These are phyloP conservation scores for Cenchrus fungigraminus DNA, from an alignment of 176 grass and related monocot species.

Conservation along the genomic window DNA sequence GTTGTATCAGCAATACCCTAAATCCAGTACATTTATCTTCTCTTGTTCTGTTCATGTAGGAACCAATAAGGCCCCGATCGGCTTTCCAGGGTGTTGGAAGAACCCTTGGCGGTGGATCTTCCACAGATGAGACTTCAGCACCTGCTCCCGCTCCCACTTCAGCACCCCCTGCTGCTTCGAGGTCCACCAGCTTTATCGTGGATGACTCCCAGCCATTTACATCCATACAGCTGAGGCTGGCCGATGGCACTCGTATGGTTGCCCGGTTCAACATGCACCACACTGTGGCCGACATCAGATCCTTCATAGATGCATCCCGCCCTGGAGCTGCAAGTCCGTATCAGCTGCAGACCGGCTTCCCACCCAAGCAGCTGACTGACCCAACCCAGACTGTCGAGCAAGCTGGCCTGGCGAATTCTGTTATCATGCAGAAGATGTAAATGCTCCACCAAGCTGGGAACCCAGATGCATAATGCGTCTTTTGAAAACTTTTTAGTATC, in stretches of 20 bases:
- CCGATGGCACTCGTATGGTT: slow-evolving; percentile 85
- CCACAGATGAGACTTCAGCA: slow-evolving; percentile 39
- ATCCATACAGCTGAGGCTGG: slow-evolving; percentile 83
- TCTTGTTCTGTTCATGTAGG: slow-evolving; percentile 52
- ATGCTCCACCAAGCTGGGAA: slow-evolving; percentile 19
- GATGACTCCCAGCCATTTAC: slow-evolving; percentile 74
- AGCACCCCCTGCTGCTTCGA: slow-evolving; percentile 38
- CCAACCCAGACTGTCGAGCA: slow-evolving; percentile 66
- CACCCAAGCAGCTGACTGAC: slow-evolving; percentile 78
- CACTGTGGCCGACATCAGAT: slow-evolving; percentile 76
- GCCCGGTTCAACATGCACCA: slow-evolving; percentile 86
- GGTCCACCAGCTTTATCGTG: slow-evolving; percentile 49
- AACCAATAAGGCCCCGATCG: slow-evolving; percentile 47
- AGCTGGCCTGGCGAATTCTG: slow-evolving; percentile 81
- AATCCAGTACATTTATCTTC: slow-evolving; percentile 10
- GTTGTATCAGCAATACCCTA: neutral
- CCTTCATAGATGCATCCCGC: slow-evolving; percentile 82
- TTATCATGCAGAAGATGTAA: slow-evolving; percentile 85
- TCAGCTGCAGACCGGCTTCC: slow-evolving; percentile 81
- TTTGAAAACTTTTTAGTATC: neutral
- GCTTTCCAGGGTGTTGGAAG: slow-evolving; percentile 84
- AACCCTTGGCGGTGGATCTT: slow-evolving; percentile 75
- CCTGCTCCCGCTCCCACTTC: slow-evolving; percentile 27
- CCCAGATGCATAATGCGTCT: neutral
- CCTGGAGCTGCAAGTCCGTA: slow-evolving; percentile 59